Evolutionary conservation across 1,139 yeast genomes (phyloP), one percentile per base, ranked within the genome.

Genomic region (Meyerozyma athensensis): DNA sequence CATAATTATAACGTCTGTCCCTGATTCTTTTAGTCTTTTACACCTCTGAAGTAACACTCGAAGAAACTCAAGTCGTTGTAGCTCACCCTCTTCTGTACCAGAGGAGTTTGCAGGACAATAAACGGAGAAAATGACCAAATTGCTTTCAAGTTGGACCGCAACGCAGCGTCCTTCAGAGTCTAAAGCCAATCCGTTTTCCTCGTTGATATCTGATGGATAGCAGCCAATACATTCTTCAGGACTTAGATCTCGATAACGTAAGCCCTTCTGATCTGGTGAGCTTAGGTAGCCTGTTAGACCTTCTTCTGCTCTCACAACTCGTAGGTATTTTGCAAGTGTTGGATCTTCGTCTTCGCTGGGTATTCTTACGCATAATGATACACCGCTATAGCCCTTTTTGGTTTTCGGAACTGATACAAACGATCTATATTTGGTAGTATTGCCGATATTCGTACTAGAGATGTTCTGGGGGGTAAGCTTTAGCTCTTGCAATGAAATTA

Each of bases 91-190:
- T 4, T 79, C 89, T 0, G 87, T 75, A 0, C 63, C 68, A 60
- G 65, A 64, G 0, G 97, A 86, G 53, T 89, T 87, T 1, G 97
- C 97, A 0, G 97, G 97, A 53, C 97, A 90, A 53, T 92, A 92
- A 2, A 87, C 72, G 1, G 90, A 79, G 39, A 92, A 77, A 0
- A 92, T 58, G 2, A 84, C 85, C 2, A 80, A 59, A 44, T 76
- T 72, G 42, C 59, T 66, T 1, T 80, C 82, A 20, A 90, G 54
- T 52, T 92, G 97, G 1, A 90, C 61, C 7, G 86, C 72, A 4
- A 87, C 72, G 42, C 86, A 76, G 36, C 98, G 65, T 1, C 97
- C 98, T 53, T 92, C 94, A n/a, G 75, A 56, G 53, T 92, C 98
- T 2, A 92, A 50, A 7, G 65, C 60, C 7, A 66, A 45, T 0